Base-by-base conservation (phyloP, 176 grass and related monocot species). In the Aegilops umbellulata region DNA sequence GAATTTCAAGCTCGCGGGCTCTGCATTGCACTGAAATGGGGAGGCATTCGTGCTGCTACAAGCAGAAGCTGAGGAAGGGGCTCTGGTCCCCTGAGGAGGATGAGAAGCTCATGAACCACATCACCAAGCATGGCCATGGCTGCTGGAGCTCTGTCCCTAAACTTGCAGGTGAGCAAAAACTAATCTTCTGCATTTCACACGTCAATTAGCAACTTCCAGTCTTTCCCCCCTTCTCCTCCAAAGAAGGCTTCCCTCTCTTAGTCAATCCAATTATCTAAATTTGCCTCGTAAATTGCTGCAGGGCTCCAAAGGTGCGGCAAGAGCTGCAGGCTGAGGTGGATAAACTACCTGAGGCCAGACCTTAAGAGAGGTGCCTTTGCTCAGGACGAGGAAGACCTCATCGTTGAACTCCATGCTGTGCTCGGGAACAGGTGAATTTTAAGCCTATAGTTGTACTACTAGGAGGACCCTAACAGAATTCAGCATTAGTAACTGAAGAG, bases 311-410 rank as follows among this genome's bases (percentile, higher is more conserved):
- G 94, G 78, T 95, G 94, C 1, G 94, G 94, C 25, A 95, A 95
- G 86, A 95, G 94, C 82, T 95, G 94, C 89, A 87, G 94, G 78
- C 80, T 95, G 63, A 93, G 94, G 89, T 95, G 94, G 94, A 95
- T 95, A 93, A 95, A 95, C 77, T 95, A 95, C 62, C 87, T 95
- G 66, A 87, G 94, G 83, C 94, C 94, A 8, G 94, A 93, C 84
- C 91, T 95, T 34, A 95, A 95, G 87, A 93, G 94, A 82, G 94
- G 94, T 7, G 87, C 91, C 3, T 95, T 95, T 78, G 92, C 84
- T 63, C 76, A 93, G 79, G 86, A 93, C 22, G 94, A 95, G 70
- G 94, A 95, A 77, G 87, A 87, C 67, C 91, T 89, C 89, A 95
- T 95, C 82, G 76, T 94, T 76, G 93, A 94, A 72, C 85, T 94